Evolutionary conservation across 78 protist species (phyloP), one percentile per base, ranked within the genome.

Genomic region (Cyanophora paradoxa): DNA sequence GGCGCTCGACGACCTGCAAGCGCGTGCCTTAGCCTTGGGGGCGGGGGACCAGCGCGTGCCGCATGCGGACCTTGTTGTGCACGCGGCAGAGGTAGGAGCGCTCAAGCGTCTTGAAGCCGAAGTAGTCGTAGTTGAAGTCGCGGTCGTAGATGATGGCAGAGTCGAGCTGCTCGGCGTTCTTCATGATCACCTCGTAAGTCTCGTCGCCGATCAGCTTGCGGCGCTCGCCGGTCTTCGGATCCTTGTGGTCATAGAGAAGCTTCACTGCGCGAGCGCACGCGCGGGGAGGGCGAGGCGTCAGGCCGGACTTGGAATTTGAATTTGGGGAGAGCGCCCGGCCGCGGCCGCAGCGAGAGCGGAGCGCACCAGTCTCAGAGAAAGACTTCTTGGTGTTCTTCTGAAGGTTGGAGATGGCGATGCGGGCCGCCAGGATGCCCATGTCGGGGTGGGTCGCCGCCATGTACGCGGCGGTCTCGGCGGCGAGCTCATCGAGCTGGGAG

Each of bases 341-440:
- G n/a, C n/a, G n/a, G n/a, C n/a, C n/a, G n/a, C n/a, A n/a, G n/a
- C n/a, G n/a, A n/a, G n/a, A n/a, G n/a, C n/a, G n/a, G n/a, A n/a
- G n/a, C n/a, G n/a, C n/a, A n/a, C n/a, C n/a, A n/a, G n/a, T n/a
- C n/a, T n/a, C n/a, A n/a, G 97, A 98, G 19, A 95, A 88, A 0
- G 79, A 66, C 46, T 90, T 89, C 76, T 89, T 93, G 81, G 92
- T 97, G 36, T 97, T 96, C 86, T 93, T 93, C 84, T 96, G 99
- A 33, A 96, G 85, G 71, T 90, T 86, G n/a, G 92, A 73, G 26
- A 94, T 89, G 28, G 92, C 77, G 1, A 96, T 86, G 50, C 99
- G 90, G 26, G 98, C 99, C 16, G 98, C 99, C 13, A 96, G 92
- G 0, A 79, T 67, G 37, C 90, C 91, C 83, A 88, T 95, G 80